Evolutionary conservation across 257 asterid species (phyloP), one percentile per base, ranked within the genome.

Genomic region (Solanum bulbocastanum): DNA sequence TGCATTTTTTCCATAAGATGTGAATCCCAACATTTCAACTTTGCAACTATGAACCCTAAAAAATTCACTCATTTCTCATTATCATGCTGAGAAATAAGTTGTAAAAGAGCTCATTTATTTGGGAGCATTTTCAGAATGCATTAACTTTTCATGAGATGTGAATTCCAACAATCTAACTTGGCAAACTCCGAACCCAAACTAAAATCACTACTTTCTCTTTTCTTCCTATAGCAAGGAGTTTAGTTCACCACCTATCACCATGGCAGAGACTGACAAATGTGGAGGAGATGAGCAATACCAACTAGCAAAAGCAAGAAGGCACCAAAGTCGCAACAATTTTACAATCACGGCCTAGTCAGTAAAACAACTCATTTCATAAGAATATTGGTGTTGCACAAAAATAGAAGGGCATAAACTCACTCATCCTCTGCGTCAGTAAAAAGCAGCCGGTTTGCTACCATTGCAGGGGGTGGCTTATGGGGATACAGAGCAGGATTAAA

Each of bases 371-470:
- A 81, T 46, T 46, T 18, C 68, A 81, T 27, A 81, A 49, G 69
- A 60, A 32, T 22, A 86, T 37, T 44, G 32, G 20, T 36, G 88
- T 86, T 83, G 87, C 42, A 86, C 37, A 49, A 87, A 89, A 90
- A 60, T 83, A 90, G 88, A 86, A 76, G 89, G 89, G 92, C 90
- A 91, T 86, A 90, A 93, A 97, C 99, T 96, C 94, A 97, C 99
- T 94, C 98, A 92, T 97, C 99, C 93, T 97, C 99, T 9, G 98
- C 90, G 86, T 97, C 98, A 46, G 99, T 97, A 92, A 97, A 97
- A 88, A 96, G 99, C 89, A 97, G 95, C 85, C 99, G 96, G 84
- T 91, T 96, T 81, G 94, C 96, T 90, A 94, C 91, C 84, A 98
- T 25, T 35, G 95, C 91, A 58, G 95, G 96, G 58, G 99, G 99